Base-by-base conservation (phyloP, 1,284 basidiomycete species). In the Kalmanozyma brasiliensis region DNA sequence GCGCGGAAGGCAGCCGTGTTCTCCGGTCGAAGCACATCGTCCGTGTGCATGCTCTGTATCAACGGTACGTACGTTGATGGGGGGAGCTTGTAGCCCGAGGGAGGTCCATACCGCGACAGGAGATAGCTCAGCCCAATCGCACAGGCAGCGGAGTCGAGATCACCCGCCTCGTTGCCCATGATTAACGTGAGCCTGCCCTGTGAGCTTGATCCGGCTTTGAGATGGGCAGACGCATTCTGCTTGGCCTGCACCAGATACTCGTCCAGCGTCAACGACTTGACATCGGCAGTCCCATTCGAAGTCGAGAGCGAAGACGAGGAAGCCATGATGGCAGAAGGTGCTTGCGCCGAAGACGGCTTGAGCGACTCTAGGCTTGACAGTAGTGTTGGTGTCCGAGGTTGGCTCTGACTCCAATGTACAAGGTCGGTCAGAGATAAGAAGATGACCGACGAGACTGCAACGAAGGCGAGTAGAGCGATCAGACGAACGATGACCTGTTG, bases 1-100 rank as follows among this genome's bases (percentile, higher is more conserved):
- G 61, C 58, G 16, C 62, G 38, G 53, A 67, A 73, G 5, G 71
- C 69, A 26, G 59, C 51, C 23, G 71, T 80, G 83, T 98, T 98
- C 81, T 98, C 95, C 13, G 90, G 88, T 23, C 95, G 91, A 19
- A 98, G 86, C 26, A 79, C 78, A 56, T 97, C 86, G 80, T 93
- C 91, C 1, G 85, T 82, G 6, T 87, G 87, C 0, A 87, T 85
- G 0, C 89, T 90, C 64, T 91, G 90, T 51, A 91, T 84, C 30
- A 98, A 85, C 0, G 95, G 87, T 19, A 94, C 86, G n/a, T 70
- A 79, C 11, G 24, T 52, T 10, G 73, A 60, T 16, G n/a, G 24
- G 3, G 40, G 34, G 19, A 77, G 44, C n/a, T 48, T 33, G 43
- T 68, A 56, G 23, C 49, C 33, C 7, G 49, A 30, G 2, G 52